A percentile compares a stretch with the other conserved stretches of the same genome.
phyloP scores from a whole-genome alignment of 2,329 filamentous ascomycete species.

The Microsporum ferrugineum region DNA sequence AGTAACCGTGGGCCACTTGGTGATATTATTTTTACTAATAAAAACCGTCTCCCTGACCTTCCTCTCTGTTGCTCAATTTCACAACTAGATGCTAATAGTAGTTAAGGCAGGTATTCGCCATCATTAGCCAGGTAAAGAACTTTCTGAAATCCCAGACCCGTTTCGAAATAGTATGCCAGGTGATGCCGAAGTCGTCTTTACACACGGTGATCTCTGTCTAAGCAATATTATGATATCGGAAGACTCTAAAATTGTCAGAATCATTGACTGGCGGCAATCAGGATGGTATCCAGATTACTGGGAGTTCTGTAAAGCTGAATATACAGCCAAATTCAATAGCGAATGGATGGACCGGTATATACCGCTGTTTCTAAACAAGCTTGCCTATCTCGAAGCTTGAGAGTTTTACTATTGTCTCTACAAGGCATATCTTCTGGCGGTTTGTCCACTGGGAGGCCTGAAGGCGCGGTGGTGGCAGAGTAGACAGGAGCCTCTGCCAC shows the following conservation, averaged over 20 bases:
- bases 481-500: no score
- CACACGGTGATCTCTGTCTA: constrained; percentile 26
- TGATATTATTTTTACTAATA: constrained; percentile 16
- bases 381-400: constrained; percentile 7
- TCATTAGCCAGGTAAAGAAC: constrained; percentile 18
- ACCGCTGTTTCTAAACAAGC: constrained; percentile 3
- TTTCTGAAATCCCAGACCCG: constrained; percentile 21
- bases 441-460: no score
- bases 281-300: constrained; percentile 15
- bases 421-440: no score
- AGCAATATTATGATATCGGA: constrained; percentile 25
- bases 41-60: constrained; percentile 20
- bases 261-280: constrained; percentile 21
- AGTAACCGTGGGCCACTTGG: constrained; percentile 15
- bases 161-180: constrained; percentile 23
- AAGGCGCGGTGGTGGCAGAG: no score
- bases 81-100: constrained; percentile 19
- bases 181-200: constrained; percentile 25
- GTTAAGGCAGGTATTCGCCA: constrained; percentile 13
- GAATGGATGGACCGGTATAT: constrained; percentile 7
- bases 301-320: constrained; percentile 7
- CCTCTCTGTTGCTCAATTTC: constrained; percentile 21
- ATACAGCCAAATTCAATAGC: constrained; percentile 3
- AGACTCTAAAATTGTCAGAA: constrained; percentile 16
- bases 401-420: background rate